Evolutionary conservation across 257 asterid genomes (phyloP).

Genomic region (Fraxinus americana): DNA sequence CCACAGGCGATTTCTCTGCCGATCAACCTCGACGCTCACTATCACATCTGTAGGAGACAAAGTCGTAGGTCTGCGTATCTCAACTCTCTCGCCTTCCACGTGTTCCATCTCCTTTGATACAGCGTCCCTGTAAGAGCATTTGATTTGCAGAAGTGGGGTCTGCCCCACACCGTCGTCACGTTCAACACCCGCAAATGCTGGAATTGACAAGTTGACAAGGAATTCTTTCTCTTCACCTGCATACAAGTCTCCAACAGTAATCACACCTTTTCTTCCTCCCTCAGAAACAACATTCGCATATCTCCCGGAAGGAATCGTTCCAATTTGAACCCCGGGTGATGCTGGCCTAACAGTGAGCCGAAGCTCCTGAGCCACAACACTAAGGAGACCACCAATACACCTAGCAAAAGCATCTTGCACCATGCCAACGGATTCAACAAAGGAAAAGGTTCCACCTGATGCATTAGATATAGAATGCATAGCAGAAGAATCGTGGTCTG

Average conservation of each 20-base stretch:
- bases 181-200: conserved; percentile 3
- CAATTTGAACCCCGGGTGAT: conserved; percentile 27
- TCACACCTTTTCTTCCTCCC: conserved; percentile 20
- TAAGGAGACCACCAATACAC: conserved; percentile 49
- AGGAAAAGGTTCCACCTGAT: conserved; percentile 48
- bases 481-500: conserved; percentile 40
- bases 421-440: conserved; percentile 36
- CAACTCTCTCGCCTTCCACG: conserved; percentile 31
- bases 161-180: background rate
- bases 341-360: conserved; percentile 27
- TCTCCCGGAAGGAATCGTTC: conserved; percentile 27
- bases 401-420: conserved; percentile 45
- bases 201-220: conserved; percentile 32
- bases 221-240: conserved; percentile 47
- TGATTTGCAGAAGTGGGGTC: conserved; percentile 27
- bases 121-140: conserved; percentile 26
- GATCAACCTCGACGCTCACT: conserved; percentile 37
- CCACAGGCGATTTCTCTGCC: conserved; percentile 36
- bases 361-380: conserved; percentile 42
- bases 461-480: conserved; percentile 43
- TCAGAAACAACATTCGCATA: conserved; percentile 25
- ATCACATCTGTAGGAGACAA: conserved; percentile 20
- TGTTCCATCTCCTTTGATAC: conserved; percentile 15
- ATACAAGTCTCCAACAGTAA: conserved; percentile 41
- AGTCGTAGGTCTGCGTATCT: conserved; percentile 31